Conservation (phyloP, 306 rosid genomes). For the Malus fusca region DNA sequence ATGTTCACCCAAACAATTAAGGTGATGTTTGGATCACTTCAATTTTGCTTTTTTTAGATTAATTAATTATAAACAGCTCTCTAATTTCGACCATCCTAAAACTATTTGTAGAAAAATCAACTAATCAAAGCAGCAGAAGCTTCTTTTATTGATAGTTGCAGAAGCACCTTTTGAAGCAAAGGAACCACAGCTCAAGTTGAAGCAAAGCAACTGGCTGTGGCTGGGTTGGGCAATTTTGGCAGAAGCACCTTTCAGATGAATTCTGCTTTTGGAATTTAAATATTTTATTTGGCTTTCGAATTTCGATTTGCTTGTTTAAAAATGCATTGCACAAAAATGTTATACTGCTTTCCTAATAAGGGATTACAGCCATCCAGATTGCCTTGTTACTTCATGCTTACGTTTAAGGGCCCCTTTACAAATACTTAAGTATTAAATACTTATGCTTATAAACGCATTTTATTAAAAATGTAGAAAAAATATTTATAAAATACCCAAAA, state of each 20-base stretch:
- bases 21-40: not conserved
- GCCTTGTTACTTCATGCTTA: too few species aligned
- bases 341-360: too few species aligned
- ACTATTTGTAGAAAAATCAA: not conserved
- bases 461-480: too few species aligned
- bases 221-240: not conserved
- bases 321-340: too few species aligned
- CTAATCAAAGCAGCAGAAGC: not conserved
- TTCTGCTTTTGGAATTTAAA: not conserved
- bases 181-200: not conserved
- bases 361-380: too few species aligned
- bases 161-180: not conserved
- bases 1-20: not conserved
- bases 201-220: not conserved
- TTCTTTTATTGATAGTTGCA: too few species aligned
- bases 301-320: too few species aligned
- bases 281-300: not conserved
- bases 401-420: too few species aligned
- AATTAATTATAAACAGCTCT: not conserved
- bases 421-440: too few species aligned
- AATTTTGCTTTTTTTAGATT: not conserved
- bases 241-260: not conserved
- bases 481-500: too few species aligned
- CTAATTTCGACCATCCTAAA: not conserved
- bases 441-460: too few species aligned